phyloP scores from a whole-genome alignment of 306 rosid species.

The Malus asiatica region DNA sequence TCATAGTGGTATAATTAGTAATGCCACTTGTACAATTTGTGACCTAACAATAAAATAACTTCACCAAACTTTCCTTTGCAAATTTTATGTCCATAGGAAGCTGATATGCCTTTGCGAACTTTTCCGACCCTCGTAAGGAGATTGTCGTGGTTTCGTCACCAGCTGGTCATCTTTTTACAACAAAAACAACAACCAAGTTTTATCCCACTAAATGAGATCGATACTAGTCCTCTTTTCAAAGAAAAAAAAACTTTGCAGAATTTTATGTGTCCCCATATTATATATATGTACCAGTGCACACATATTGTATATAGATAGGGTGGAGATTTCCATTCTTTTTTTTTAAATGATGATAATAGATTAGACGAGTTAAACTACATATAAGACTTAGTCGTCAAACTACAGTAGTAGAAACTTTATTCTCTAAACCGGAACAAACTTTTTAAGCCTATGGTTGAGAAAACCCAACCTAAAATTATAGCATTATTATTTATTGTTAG shows the following conservation, averaged over 20 bases:
- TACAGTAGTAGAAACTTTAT: accelerated
- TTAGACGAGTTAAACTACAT: accelerated
- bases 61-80: neutral
- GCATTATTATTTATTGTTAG: conserved; percentile 4
- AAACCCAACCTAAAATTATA: neutral
- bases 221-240: too few relatives aligned
- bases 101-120: accelerated
- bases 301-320: neutral
- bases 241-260: too few relatives aligned
- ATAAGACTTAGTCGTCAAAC: accelerated
- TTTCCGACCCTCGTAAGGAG: accelerated
- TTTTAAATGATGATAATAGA: too few relatives aligned
- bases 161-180: too few relatives aligned
- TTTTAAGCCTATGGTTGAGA: conserved; percentile 10
- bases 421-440: accelerated
- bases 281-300: neutral
- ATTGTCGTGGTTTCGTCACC: accelerated
- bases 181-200: accelerated
- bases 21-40: conserved; percentile 1
- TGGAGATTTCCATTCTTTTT: neutral
- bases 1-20: conserved; percentile 16
- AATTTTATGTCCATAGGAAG: neutral
- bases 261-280: neutral
- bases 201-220: accelerated
- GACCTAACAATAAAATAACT: neutral